Conservation (phyloP, 805 yeast species). For the Cyberlindnera veronae region DNA sequence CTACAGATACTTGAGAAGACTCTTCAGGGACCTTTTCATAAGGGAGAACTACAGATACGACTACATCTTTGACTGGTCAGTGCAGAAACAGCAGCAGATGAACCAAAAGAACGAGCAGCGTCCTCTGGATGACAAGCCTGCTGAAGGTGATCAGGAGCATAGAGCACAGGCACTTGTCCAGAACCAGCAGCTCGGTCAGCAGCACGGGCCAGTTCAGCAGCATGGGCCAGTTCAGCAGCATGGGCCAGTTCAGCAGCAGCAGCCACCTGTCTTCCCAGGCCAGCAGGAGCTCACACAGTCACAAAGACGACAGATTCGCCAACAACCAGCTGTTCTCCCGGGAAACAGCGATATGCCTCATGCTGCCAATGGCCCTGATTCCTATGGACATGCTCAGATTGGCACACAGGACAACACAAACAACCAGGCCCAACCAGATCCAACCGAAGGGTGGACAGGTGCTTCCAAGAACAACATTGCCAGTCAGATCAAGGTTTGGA, state of each 20-base stretch:
- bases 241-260: neutral
- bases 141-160: constrained; percentile 8
- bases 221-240: constrained; percentile 2
- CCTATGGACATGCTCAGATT: too few species aligned
- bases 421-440: too few species aligned
- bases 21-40: constrained; percentile 84
- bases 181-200: constrained; percentile 17
- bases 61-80: constrained; percentile 95
- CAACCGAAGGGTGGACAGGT: too few species aligned
- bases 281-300: constrained; percentile 1
- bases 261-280: neutral
- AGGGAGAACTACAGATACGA: constrained; percentile 89
- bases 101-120: constrained; percentile 21
- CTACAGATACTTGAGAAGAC: constrained; percentile 80
- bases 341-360: too few species aligned
- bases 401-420: too few species aligned
- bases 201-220: constrained; percentile 13
- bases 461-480: neutral
- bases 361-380: too few species aligned
- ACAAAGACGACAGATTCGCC: constrained; percentile 10
- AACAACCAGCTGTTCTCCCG: too few species aligned
- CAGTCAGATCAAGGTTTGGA: constrained; percentile 1
- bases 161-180: neutral
- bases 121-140: constrained; percentile 9
- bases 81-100: constrained; percentile 64